phyloP scores from a whole-genome alignment of 768 basidiomycete genomes.

The Rhizopogon vulgaris region DNA sequence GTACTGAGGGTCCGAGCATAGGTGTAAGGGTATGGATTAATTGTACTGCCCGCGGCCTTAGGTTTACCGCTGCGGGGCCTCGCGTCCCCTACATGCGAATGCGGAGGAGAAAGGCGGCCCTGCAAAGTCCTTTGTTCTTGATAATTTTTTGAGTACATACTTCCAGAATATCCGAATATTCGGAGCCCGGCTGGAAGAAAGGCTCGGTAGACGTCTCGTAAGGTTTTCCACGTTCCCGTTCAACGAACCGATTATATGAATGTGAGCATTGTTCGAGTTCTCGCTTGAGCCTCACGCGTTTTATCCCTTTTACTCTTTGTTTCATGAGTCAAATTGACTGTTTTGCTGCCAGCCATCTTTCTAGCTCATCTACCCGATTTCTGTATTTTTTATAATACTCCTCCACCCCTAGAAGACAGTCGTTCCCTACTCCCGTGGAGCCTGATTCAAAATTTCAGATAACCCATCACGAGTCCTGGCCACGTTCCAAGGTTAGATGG shows the following conservation, averaged over 20 bases:
- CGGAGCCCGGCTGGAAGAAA: background rate
- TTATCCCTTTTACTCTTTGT: constrained; percentile 19
- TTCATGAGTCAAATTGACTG: constrained; percentile 21
- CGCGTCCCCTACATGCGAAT: background rate
- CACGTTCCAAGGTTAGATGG: background rate
- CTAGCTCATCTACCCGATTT: background rate
- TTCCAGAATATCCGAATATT: background rate
- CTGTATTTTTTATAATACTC: background rate
- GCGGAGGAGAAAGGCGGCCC: background rate
- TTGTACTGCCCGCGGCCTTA: no score
- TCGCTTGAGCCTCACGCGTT: constrained; percentile 14
- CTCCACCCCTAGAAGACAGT: no score
- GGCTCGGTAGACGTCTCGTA: constrained; percentile 19
- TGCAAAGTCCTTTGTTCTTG: background rate
- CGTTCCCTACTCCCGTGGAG: no score
- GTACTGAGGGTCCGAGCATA: background rate
- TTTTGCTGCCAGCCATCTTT: background rate
- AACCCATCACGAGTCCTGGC: background rate
- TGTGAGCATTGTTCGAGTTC: constrained; percentile 19
- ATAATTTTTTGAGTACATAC: constrained; percentile 1
- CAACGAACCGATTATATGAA: constrained; percentile 6
- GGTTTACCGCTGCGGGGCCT: background rate
- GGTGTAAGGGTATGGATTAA: no score
- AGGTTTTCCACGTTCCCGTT: constrained; percentile 23
- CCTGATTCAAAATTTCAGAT: background rate